Percentiles rank a stretch among this genome's conserved stretches.
phyloP scores from a whole-genome alignment of 441 rosid genomes.

The Pelargonium cotyledonis region DNA sequence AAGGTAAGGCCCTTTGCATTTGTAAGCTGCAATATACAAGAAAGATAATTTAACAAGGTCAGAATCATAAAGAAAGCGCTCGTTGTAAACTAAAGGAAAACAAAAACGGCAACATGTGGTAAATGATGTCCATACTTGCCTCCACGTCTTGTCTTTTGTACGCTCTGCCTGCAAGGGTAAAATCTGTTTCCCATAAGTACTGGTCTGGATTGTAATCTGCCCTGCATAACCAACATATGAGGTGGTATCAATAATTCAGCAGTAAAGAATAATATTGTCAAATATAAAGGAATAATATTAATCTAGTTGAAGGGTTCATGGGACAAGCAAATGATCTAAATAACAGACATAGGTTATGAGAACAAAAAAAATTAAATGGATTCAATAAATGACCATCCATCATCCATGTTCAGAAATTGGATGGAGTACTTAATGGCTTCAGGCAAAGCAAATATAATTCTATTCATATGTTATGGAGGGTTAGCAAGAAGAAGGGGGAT shows the following conservation, averaged over 20 bases:
- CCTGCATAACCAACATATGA: slow-evolving; percentile 33
- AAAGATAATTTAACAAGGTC: slow-evolving; percentile 21
- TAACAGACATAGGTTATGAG: no score
- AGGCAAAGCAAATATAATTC: no score
- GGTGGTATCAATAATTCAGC: background rate
- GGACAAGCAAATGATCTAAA: no score
- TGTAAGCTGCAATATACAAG: slow-evolving; percentile 54
- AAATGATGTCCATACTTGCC: background rate
- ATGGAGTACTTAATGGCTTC: no score
- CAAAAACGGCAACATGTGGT: background rate
- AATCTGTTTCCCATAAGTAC: slow-evolving; percentile 85
- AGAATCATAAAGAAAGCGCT: slow-evolving; percentile 7
- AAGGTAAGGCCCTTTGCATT: slow-evolving; percentile 72
- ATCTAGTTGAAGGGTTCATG: no score
- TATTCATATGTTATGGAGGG: no score
- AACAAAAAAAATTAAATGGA: no score
- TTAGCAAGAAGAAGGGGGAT: no score
- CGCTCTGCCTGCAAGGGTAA: slow-evolving; percentile 70
- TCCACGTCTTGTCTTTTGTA: slow-evolving; percentile 87
- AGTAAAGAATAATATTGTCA: background rate
- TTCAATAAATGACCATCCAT: no score
- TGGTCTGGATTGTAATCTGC: slow-evolving; percentile 92
- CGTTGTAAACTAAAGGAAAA: background rate
- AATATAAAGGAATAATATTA: no score
- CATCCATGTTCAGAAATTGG: no score